Evolutionary conservation across 352 stramenopile genomes (phyloP), one percentile per base, ranked within the genome.

Genomic region (Detonula confervacea): DNA sequence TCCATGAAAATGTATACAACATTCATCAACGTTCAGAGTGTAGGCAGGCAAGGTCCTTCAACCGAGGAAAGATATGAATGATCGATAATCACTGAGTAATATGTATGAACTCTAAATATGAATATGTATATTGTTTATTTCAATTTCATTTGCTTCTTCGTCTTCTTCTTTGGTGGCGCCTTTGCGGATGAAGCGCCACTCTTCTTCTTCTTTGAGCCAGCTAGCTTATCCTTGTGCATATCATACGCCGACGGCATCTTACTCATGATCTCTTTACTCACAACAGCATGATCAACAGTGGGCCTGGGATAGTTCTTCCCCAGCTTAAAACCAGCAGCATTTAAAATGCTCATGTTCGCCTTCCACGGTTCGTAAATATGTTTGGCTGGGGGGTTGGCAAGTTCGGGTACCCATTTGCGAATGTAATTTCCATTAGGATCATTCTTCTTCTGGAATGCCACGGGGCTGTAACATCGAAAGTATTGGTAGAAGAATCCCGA

Each of bases 311-410:
- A 98, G 82, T 98, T 92, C 67, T 94, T 93, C 25, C 96, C 96
- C 42, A 92, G 71, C 22, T 66, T 69, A 0, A 92, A 60, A 2
- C 93, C 93, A 5, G 90, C 90, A 5, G 91, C 84, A 20, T 95
- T 86, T 61, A 97, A 95, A 33, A 98, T 90, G 25, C 80, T 91
- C 42, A 94, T 71, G 0, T 96, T 96, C n/a, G 96, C 96, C 65
- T 97, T 98, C 97, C 96, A 99, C 1, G 96, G 97, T 77, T 98
- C 96, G 81, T 98, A 99, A 56, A 98, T 99, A 84, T 98, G 98
- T 84, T 98, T 98, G 44, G 87, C 81, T 16, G 96, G 96, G 75
- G 98, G 94, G 11, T 98, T 90, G 25, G 82, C 84, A 25, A 99
- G 89, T 56, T 89, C 91, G 2, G 96, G 96, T 16, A 99, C 76